Evolutionary conservation across 2,329 filamentous ascomycete genomes (phyloP).

Genomic region (Xylaria sp.): DNA sequence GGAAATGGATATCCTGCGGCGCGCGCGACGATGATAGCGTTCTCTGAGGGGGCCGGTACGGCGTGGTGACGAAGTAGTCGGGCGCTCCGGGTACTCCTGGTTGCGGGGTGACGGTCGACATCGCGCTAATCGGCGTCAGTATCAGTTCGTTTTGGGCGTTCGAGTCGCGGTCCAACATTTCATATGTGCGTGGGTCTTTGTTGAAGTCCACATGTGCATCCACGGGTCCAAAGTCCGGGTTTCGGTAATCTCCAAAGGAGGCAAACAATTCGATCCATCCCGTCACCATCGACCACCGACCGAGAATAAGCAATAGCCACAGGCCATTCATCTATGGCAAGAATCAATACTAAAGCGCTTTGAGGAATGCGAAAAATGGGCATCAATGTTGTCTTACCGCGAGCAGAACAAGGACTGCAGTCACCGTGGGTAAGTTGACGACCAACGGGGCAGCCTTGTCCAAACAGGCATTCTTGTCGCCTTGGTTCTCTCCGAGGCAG

Average conservation of each 20-base stretch:
- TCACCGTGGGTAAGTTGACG: constrained; percentile 69
- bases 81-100: constrained; percentile 25
- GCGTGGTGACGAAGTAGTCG: constrained; percentile 53
- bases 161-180: constrained; percentile 65
- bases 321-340: constrained; percentile 66
- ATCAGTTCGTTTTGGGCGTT: constrained; percentile 42
- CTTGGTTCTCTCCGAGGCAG: constrained; percentile 58
- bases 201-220: constrained; percentile 64
- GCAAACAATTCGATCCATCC: constrained; percentile 71
- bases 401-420: constrained; percentile 76
- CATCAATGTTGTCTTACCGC: constrained; percentile 50
- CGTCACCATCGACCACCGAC: constrained; percentile 75
- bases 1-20: constrained; percentile 41
- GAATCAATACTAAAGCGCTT: constrained; percentile 10
- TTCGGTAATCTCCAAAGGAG: constrained; percentile 42
- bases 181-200: constrained; percentile 65
- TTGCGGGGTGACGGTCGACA: constrained; percentile 35
- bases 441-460: constrained; percentile 55
- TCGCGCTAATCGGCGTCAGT: constrained; percentile 45
- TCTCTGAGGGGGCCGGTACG: constrained; percentile 49
- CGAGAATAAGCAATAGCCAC: constrained; percentile 77
- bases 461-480: constrained; percentile 63
- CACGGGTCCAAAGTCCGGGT: constrained; percentile 82
- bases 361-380: neutral
- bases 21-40: constrained; percentile 54